Evolutionary conservation across 2,329 filamentous ascomycete genomes (phyloP).

Genomic region (Akanthomyces dipterigenus): DNA sequence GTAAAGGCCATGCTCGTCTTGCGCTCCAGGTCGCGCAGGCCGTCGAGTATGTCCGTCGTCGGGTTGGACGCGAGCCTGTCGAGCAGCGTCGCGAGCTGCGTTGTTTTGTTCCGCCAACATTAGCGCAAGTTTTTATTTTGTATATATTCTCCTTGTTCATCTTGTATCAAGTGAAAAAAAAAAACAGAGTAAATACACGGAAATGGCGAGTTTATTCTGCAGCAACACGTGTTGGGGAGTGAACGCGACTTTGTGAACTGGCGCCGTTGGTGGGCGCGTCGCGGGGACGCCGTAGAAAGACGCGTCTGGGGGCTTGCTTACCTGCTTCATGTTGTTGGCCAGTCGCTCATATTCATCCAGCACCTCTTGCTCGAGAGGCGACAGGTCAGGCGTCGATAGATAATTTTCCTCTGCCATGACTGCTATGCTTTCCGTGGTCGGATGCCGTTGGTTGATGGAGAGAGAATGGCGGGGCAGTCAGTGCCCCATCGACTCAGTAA

Average conservation of each 20-base stretch:
- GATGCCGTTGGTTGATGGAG: background rate
- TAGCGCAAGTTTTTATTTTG: too few relatives aligned
- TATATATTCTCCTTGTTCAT: background rate
- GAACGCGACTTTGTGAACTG: background rate
- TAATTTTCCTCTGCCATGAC: conserved; percentile 18
- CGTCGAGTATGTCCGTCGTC: conserved; percentile 77
- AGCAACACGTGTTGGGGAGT: background rate
- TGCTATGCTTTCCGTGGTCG: background rate
- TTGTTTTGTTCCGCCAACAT: too few relatives aligned
- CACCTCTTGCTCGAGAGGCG: conserved; percentile 85
- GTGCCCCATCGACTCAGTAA: background rate
- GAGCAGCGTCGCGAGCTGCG: conserved; percentile 55
- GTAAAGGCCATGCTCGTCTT: conserved; percentile 96
- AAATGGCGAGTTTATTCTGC: too few relatives aligned
- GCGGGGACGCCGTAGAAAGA: background rate
- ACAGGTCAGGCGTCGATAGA: conserved; percentile 50
- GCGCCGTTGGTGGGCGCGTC: background rate
- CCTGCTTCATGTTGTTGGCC: conserved; percentile 85
- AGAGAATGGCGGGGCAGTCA: conserved; percentile 1
- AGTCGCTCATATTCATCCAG: conserved; percentile 88
- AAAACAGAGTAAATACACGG: too few relatives aligned
- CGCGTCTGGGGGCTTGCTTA: conserved; percentile 29
- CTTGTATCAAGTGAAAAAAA: background rate
- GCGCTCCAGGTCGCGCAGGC: conserved; percentile 78
- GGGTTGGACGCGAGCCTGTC: conserved; percentile 62